Evolutionary conservation across 768 basidiomycete genomes (phyloP), one percentile per base, ranked within the genome.

Genomic region (Piloderma croceum): DNA sequence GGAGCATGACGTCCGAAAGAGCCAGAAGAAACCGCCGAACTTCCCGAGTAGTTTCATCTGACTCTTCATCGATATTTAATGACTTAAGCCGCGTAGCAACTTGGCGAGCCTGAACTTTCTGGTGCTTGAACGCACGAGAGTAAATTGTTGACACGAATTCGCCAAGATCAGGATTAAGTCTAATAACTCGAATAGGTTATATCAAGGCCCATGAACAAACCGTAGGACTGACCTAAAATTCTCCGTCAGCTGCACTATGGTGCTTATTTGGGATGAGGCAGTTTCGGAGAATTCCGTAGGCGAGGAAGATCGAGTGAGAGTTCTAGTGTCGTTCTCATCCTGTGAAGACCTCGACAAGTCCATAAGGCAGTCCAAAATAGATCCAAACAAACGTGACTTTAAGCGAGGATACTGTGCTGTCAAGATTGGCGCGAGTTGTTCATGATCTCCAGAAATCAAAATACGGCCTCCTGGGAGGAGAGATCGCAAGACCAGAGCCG

Each of bases 111-210:
- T 74, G 72, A 3, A 58, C 51, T 42, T 73, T 76, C 54, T 73
- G 70, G 1, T 71, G 63, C 41, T 66, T 71, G 52, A 74, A 74
- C 19, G 65, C 61, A 22, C 67, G 58, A 4, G 67, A 63, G 46
- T 76, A 76, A 19, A 74, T 76, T 0, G 69, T 74, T 0, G 71
- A 69, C 4, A 76, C 67, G 45, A 74, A 76, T 37, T 70, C 70
- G n/a, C 71, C 71, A 7, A 76, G 57, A 42, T 76, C 74, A 3
- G 70, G 67, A 42, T 74, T 76, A 33, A 76, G 53, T 32, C 73
- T 74, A 35, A 22, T 17, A 39, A 15, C 29, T 17, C 37, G 19
- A 9, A 19, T 39, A 29, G 15, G 15, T 3, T 6, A 29, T 31
- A 33, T 33, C 24, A 31, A 12, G 48, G 29, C 6, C 31, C 20